Conservation (phyloP, 2,329 filamentous ascomycete genomes). For the Cordyceps javanica region DNA sequence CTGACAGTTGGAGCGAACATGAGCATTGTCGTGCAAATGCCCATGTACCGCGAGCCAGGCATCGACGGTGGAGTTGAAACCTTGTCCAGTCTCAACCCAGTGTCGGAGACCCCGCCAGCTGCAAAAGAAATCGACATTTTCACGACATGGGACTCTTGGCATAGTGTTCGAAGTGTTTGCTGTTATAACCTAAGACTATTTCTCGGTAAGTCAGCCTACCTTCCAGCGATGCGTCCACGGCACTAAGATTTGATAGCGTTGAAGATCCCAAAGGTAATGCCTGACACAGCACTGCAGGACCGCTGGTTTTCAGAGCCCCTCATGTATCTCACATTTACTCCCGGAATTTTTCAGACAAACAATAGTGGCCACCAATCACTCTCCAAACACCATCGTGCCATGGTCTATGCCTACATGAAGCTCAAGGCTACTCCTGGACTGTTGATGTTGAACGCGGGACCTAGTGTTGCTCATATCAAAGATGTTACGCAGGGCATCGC, state of each 20-base stretch:
- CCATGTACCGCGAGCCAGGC: slow-evolving; percentile 71
- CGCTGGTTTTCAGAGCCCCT: slow-evolving; percentile 66
- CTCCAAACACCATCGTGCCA: slow-evolving; percentile 52
- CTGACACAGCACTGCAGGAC: slow-evolving; percentile 54
- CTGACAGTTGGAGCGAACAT: slow-evolving; percentile 69
- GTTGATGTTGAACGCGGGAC: slow-evolving; percentile 56
- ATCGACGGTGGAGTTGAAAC: slow-evolving; percentile 46
- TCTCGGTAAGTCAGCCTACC: slow-evolving; percentile 60
- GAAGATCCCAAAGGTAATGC: slow-evolving; percentile 51
- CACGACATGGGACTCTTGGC: slow-evolving; percentile 89
- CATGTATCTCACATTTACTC: slow-evolving; percentile 52
- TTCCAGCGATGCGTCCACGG: neutral
- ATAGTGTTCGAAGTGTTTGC: slow-evolving; percentile 77
- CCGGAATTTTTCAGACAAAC: slow-evolving; percentile 53
- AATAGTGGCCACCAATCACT: slow-evolving; percentile 56
- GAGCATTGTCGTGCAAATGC: slow-evolving; percentile 73
- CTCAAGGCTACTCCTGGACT: slow-evolving; percentile 58
- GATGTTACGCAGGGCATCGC: slow-evolving; percentile 7
- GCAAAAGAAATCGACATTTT: slow-evolving; percentile 52
- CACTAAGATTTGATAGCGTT: slow-evolving; percentile 36
- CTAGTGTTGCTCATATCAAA: slow-evolving; percentile 31
- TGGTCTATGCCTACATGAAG: slow-evolving; percentile 58
- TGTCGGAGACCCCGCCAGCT: slow-evolving; percentile 23
- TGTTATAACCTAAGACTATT: slow-evolving; percentile 76
- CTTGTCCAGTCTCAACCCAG: slow-evolving; percentile 39